A percentile compares a stretch with the other conserved stretches of the same genome.
Conservation (phyloP, 2,329 filamentous ascomycete species). For the Cercospora sesami region DNA sequence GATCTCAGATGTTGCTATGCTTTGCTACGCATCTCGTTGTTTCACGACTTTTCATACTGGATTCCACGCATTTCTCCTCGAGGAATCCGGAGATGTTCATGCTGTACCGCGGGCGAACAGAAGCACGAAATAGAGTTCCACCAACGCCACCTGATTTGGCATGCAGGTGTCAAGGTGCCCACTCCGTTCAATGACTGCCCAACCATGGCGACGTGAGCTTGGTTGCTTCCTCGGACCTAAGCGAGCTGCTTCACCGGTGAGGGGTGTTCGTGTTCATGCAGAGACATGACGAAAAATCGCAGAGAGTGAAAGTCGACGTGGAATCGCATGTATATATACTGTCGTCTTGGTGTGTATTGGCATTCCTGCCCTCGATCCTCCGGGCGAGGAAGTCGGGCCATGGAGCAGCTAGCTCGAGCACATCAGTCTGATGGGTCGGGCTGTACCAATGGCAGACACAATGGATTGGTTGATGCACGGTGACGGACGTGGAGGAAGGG, state of each 20-base stretch:
- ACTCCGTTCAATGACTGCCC: neutral
- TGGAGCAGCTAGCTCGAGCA: neutral
- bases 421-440: neutral
- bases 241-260: neutral
- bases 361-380: neutral
- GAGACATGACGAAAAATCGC: neutral
- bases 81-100: neutral
- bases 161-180: neutral
- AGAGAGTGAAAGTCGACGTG: neutral
- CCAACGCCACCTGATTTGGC: neutral
- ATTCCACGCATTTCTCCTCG: neutral
- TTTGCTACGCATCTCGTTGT: neutral
- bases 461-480: neutral
- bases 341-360: neutral
- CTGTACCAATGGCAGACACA: neutral
- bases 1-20: neutral
- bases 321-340: neutral
- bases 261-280: neutral
- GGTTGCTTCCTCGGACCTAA: neutral
- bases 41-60: neutral
- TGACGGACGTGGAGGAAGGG: neutral
- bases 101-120: neutral
- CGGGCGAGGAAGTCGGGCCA: neutral
- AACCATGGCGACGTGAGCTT: constrained; percentile 2
- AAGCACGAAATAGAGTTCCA: constrained; percentile 2